phyloP scores from a whole-genome alignment of 169 alveolate genomes.

The Plasmodium blacklocki region DNA sequence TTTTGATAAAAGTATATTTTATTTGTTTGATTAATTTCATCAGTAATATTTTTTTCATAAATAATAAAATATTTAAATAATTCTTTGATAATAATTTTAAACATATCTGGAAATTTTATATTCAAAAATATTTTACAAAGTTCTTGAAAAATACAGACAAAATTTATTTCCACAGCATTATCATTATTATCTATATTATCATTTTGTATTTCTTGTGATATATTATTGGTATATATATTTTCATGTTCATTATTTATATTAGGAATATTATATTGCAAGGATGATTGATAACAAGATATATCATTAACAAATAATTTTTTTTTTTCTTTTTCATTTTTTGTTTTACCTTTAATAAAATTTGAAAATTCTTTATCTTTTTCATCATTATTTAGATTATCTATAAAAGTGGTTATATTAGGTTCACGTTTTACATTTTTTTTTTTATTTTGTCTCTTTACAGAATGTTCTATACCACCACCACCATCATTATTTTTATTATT shows the following conservation, averaged over 20 bases:
- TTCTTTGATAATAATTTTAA: conserved; percentile 18
- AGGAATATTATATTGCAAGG: background rate
- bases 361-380: conserved; percentile 30
- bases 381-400: conserved; percentile 6
- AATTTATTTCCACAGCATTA: conserved; percentile 25
- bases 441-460: background rate
- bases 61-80: conserved; percentile 32
- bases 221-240: background rate
- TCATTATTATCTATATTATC: background rate
- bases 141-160: conserved; percentile 39
- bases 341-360: conserved; percentile 43
- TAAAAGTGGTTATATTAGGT: background rate
- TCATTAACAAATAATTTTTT: background rate
- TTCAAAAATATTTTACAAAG: conserved; percentile 35
- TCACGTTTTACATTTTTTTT: background rate
- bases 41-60: conserved; percentile 34
- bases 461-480: background rate
- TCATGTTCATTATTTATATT: background rate
- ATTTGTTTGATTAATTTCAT: conserved; percentile 9
- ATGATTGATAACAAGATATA: background rate
- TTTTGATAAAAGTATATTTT: conserved; percentile 23
- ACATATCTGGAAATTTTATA: conserved; percentile 51
- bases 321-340: background rate
- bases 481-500: background rate
- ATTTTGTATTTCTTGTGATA: background rate